Percentiles rank a stretch among this genome's conserved stretches.
Evolutionary conservation across 1,284 basidiomycete genomes (phyloP).

Genomic region (Cutaneotrichosporon sp.): DNA sequence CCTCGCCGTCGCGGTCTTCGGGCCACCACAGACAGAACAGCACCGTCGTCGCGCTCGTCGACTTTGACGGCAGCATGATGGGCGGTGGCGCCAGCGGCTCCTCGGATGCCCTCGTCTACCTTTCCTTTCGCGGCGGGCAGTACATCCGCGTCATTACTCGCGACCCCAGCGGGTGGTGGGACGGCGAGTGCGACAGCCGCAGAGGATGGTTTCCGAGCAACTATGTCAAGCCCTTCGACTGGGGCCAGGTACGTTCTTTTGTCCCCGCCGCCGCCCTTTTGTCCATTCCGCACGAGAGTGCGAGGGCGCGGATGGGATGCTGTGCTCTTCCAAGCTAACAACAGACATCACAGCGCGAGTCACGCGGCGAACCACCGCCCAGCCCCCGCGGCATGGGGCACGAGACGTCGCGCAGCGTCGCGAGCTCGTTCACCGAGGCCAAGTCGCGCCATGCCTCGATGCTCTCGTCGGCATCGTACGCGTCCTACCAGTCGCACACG

Average conservation of each 20-base stretch:
- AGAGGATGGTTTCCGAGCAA: slow-evolving; percentile 98
- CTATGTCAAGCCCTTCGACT: slow-evolving; percentile 51
- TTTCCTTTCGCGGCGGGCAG: slow-evolving; percentile 85
- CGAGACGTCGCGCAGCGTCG: neutral
- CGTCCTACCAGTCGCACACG: slow-evolving; percentile 9
- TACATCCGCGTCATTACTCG: slow-evolving; percentile 85
- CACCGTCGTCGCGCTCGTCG: slow-evolving; percentile 67
- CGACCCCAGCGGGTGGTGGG: slow-evolving; percentile 96
- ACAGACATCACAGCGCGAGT: neutral
- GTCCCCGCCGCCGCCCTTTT: neutral
- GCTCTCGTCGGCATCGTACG: slow-evolving; percentile 17
- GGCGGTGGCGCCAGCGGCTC: slow-evolving; percentile 27
- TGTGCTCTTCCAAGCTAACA: neutral
- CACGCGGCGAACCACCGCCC: slow-evolving; percentile 1
- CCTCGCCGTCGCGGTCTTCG: slow-evolving; percentile 10
- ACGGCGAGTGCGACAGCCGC: slow-evolving; percentile 72
- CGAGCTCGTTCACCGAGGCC: slow-evolving; percentile 1
- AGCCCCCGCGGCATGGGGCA: neutral
- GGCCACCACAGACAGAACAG: neutral
- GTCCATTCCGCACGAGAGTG: neutral
- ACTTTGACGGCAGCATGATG: slow-evolving; percentile 67
- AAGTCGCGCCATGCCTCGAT: slow-evolving; percentile 20
- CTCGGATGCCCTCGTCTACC: slow-evolving; percentile 67
- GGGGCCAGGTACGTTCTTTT: slow-evolving; percentile 20
- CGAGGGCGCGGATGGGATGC: neutral